phyloP scores from a whole-genome alignment of 2,329 filamentous ascomycete genomes.

The Penicillium sp. region DNA sequence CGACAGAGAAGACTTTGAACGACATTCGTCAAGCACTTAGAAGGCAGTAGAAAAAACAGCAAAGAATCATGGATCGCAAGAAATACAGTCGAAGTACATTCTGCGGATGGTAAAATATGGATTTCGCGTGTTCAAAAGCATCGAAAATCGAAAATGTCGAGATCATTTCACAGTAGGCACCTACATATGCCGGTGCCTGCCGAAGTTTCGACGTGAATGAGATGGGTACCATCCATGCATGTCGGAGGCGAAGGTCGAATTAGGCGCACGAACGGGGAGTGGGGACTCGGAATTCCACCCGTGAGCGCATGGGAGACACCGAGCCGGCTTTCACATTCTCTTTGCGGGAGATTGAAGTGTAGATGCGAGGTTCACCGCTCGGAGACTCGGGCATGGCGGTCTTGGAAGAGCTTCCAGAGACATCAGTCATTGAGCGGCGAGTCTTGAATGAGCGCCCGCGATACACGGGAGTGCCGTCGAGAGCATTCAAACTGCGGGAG shows the following conservation, averaged over 20 bases:
- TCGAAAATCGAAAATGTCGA: not conserved
- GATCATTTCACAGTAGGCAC: not conserved
- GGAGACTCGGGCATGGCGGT: slow-evolving; percentile 31
- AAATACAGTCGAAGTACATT: slow-evolving; percentile 19
- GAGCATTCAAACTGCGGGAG: slow-evolving; percentile 33
- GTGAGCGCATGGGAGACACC: slow-evolving; percentile 36
- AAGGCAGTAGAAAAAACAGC: slow-evolving; percentile 5
- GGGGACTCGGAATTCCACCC: slow-evolving; percentile 36
- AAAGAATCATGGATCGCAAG: slow-evolving; percentile 5
- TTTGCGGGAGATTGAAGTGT: slow-evolving; percentile 40
- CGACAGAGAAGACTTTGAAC: not conserved
- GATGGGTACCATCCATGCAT: not conserved
- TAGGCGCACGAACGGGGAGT: slow-evolving; percentile 31
- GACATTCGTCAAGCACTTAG: slow-evolving; percentile 1
- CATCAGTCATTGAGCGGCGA: slow-evolving; percentile 29
- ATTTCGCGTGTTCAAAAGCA: slow-evolving; percentile 5
- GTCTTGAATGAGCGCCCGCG: slow-evolving; percentile 27
- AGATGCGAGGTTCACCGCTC: slow-evolving; percentile 28
- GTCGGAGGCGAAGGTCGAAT: not conserved
- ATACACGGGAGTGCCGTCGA: slow-evolving; percentile 38
- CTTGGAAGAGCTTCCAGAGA: slow-evolving; percentile 34
- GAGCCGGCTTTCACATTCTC: slow-evolving; percentile 36
- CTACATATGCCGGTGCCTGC: not conserved
- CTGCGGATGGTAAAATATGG: slow-evolving; percentile 11
- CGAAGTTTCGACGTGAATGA: not conserved